A percentile compares a stretch with the other conserved stretches of the same genome.
Evolutionary conservation across 345 rosid genomes (phyloP).

Genomic region (Eucalyptus regnans): DNA sequence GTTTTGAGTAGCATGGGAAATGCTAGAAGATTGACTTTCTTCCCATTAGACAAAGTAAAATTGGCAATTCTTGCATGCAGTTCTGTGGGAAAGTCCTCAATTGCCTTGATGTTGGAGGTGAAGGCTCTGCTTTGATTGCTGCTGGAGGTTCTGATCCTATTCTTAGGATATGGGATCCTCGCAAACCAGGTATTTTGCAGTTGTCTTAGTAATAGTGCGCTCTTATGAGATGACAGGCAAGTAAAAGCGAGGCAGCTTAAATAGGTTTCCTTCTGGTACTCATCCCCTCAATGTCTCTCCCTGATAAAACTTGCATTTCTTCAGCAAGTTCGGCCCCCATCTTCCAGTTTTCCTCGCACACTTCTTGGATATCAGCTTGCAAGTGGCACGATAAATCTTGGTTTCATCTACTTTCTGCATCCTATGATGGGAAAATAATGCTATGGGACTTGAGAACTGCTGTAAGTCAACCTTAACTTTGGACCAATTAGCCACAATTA

Average conservation of each 20-base stretch:
- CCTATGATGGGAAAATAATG: conserved; percentile 98
- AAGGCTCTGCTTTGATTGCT: conserved; percentile 82
- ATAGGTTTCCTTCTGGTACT: neutral
- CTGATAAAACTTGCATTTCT: neutral
- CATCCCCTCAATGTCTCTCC: neutral
- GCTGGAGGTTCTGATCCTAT: conserved; percentile 86
- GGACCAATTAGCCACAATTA: neutral
- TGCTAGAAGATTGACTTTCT: neutral
- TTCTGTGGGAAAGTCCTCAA: conserved; percentile 76
- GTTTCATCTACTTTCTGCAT: conserved; percentile 83
- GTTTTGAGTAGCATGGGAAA: neutral
- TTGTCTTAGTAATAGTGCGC: neutral
- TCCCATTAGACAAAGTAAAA: neutral
- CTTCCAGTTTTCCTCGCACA: conserved; percentile 73
- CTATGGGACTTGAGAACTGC: conserved; percentile 99
- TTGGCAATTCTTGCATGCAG: conserved; percentile 19
- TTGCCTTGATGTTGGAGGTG: conserved; percentile 85
- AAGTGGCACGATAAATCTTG: conserved; percentile 83
- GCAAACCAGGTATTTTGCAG: conserved; percentile 69
- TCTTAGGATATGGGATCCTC: conserved; percentile 96
- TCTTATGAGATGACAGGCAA: neutral
- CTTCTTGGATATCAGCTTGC: conserved; percentile 91
- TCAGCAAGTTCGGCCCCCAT: conserved; percentile 86
- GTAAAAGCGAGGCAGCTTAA: neutral
- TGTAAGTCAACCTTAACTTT: conserved; percentile 24